Base-by-base conservation (phyloP, 2,329 filamentous ascomycete genomes). In the Arthrocladium fulminans region DNA sequence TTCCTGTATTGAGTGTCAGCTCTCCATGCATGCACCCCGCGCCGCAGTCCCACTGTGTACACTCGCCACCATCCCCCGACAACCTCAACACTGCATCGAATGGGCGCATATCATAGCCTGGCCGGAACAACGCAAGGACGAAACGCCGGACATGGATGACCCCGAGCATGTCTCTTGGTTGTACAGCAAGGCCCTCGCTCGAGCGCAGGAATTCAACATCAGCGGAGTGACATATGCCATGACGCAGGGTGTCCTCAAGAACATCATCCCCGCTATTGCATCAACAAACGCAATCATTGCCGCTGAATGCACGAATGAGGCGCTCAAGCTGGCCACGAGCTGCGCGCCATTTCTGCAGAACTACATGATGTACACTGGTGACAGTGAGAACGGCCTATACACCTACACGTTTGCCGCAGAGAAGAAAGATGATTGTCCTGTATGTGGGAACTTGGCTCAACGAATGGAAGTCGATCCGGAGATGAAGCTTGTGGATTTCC, bases 331-430 rank as follows among this genome's bases (percentile, higher is more conserved):
- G 54, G 86, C 84, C 35, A 94, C 87, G 12, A 80, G 76, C 42
- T 80, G 83, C 30, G 92, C 90, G 25, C 88, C 90, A 0, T 83
- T 81, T 54, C 74, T 98, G 13, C 84, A 84, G 48, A 94, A 95
- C 65, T 98, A 98, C 70, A 97, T 97, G 89, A 95, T 96, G 86
- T 98, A 98, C 67, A 95, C 88, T 10, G 92, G 94, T 40, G 89
- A 97, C 61, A 90, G 94, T 61, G 89, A 97, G 60, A 88, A 94
- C 60, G 79, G 85, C 56, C 84, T 98, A 56, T 98, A 98, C 71
- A 98, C 92, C 0, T 96, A 95, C 67, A 98, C 92, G 0, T 98
- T 97, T 65, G 83, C 88, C 61, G 88, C 95, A 61, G 84, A 96
- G 68, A 87, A 86, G 72, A 97, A 96, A 66, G 77, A 84, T 13